Conservation (phyloP, 139 green algal genomes). For the Coelastrella sp. region DNA sequence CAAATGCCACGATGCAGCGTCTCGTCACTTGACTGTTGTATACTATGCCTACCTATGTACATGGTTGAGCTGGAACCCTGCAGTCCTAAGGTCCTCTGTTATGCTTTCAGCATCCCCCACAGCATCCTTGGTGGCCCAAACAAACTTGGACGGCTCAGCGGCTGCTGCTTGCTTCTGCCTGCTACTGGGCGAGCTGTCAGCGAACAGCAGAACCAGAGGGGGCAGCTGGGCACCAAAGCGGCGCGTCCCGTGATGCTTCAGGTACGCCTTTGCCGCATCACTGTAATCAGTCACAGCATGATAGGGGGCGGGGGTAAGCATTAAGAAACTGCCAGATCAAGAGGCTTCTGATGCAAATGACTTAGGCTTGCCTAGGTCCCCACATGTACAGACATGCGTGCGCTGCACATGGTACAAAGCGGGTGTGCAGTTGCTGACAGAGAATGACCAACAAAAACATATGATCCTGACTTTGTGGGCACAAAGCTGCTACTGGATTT, state of each 20-base stretch:
- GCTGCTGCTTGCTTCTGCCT: neutral
- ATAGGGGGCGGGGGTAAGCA: neutral
- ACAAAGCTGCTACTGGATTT: neutral
- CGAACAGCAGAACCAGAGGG: neutral
- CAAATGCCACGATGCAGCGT: too few species aligned
- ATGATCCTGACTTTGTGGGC: too few species aligned
- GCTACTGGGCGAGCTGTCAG: slow-evolving; percentile 11
- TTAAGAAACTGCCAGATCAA: neutral
- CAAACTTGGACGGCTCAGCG: neutral
- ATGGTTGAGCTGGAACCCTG: slow-evolving; percentile 13
- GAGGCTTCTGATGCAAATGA: too few species aligned
- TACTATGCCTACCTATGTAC: slow-evolving; percentile 19
- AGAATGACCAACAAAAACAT: too few species aligned
- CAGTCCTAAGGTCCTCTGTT: slow-evolving; percentile 30
- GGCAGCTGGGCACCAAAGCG: neutral
- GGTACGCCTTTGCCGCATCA: slow-evolving; percentile 27
- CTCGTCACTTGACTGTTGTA: too few species aligned
- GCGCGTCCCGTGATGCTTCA: neutral
- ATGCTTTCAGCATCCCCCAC: slow-evolving; percentile 40
- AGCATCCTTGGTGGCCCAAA: slow-evolving; percentile 13
- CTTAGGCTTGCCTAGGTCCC: too few species aligned
- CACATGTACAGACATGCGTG: too few species aligned
- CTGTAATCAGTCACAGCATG: neutral
- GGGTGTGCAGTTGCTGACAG: too few species aligned
- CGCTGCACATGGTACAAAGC: too few species aligned